Base-by-base conservation (phyloP, 2,329 filamentous ascomycete species). In the Neofusicoccum laricinum region DNA sequence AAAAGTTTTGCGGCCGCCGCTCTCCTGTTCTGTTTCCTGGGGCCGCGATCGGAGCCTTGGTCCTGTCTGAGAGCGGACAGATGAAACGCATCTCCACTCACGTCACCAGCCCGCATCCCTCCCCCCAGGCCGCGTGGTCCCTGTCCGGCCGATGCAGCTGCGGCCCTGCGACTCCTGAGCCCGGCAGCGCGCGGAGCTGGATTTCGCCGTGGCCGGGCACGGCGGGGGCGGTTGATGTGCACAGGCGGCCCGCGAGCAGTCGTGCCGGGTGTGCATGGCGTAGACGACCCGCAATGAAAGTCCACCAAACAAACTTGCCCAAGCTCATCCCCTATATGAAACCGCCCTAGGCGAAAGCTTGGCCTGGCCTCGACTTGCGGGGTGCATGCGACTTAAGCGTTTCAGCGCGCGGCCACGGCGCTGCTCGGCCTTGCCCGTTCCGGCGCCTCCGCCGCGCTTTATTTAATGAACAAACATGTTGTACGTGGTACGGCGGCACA, bases 281-380 rank as follows among this genome's bases (percentile, higher is more conserved):
- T 38, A 12, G 14, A 38, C 19, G 7, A 34, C 12, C 12, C 25
- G 6, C 53, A 8, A 12, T 25, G 21, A 45, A 43, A 58, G 25
- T 58, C 53, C 53, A 58, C 53, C 53, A 58, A 58, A 58, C 53
- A 58, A 43, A 58, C 38, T 21, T 21, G 12, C 38, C 25, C 11
- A 58, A 58, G 53, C 38, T 58, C 38, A 30, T 34, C 38, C 53
- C 38, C 14, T 43, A 58, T 58, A 58, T 58, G 53, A 58, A 58
- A 58, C 53, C 10, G 34, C 53, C 53, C 38, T 58, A 58, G 38
- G 15, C 53, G 53, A 58, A 58, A 58, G 53, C 53, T 58, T 58
- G 53, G 53, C 53, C 40, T 15, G 38, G 15, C 7, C 38, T 32
- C n/a, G 21, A 32, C 10, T 34, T 58, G 38, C 38, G 53, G 53